Evolutionary conservation across 2,329 filamentous ascomycete species (phyloP), one percentile per base, ranked within the genome.

Genomic region (Claviceps capensis): DNA sequence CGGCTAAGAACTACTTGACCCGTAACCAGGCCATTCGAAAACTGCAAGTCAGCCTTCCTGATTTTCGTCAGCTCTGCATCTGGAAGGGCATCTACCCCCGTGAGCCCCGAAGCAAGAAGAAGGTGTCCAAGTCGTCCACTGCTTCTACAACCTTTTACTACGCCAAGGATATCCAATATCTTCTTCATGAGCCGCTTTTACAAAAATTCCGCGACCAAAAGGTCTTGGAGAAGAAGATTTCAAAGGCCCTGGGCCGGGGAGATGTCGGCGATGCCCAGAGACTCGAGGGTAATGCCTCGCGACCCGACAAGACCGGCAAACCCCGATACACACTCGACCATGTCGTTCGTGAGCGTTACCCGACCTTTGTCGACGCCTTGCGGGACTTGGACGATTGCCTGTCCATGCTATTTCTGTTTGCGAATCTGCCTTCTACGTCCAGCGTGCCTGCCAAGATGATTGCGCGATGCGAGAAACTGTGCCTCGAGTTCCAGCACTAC

Each of bases 71-170:
- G 73, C 79, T 98, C 67, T 98, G 93, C 74, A 98, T 98, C 69
- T 98, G 95, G 85, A 97, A 97, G 76, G 93, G 90, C 62, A 97
- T 98, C 68, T 98, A 96, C 72, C 93, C 93, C 59, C 86, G 93
- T 64, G 93, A 98, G 75, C 93, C 93, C 57, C 82, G 93, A 65
- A 95, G 86, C 75, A 91, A 89, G 76, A 96, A 95, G 76, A 96
- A 96, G 79, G 93, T 87, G 43, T 88, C 86, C 65, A 95, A 94
- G 71, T 88, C 87, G 54, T 82, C 89, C 26, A 95, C 87, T 38
- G 83, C 85, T 55, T 90, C 86, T 52, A 97, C 91, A 30, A 98
- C 93, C 56, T 98, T 97, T 61, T 86, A 86, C 72, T 86, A 85
- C 65, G 73, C 90, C 66, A 95, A 95, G 75, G 93, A 98, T 67